These are phyloP conservation scores for Hypoxylon sp. DNA, from an alignment of 2,329 filamentous ascomycete genomes.

Conservation along the genomic window DNA sequence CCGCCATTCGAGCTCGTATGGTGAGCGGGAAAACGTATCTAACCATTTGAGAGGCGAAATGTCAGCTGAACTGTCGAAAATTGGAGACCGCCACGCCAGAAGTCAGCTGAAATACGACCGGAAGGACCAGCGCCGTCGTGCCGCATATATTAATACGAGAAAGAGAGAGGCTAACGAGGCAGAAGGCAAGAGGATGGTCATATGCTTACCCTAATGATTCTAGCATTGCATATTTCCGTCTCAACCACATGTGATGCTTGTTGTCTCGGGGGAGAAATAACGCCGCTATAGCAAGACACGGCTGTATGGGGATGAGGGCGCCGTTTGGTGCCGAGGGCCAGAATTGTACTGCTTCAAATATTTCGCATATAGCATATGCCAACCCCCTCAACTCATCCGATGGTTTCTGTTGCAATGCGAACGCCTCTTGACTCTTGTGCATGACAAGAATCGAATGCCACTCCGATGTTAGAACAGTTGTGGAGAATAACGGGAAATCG, in stretches of 20 bases:
- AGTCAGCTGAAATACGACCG: neutral
- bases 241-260: conserved; percentile 81
- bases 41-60: conserved; percentile 15
- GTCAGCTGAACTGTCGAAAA: conserved; percentile 14
- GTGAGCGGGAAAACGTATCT: conserved; percentile 87
- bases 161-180: neutral
- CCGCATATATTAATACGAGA: neutral
- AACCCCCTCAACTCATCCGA: conserved; percentile 68
- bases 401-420: conserved; percentile 64
- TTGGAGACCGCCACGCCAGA: neutral
- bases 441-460: conserved; percentile 84
- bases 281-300: conserved; percentile 79
- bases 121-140: neutral
- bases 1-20: conserved; percentile 80
- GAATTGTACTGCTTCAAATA: conserved; percentile 82
- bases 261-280: conserved; percentile 83
- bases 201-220: conserved; percentile 81
- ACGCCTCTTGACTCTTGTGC: conserved; percentile 79
- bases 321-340: conserved; percentile 79
- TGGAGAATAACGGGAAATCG: conserved; percentile 75
- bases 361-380: conserved; percentile 78
- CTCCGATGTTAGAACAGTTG: conserved; percentile 81
- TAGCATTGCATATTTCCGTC: conserved; percentile 80
- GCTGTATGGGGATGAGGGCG: conserved; percentile 78
- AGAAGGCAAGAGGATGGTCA: neutral